Evolutionary conservation across 768 basidiomycete species (phyloP).

Genomic region (Pleurotus eryngii): DNA sequence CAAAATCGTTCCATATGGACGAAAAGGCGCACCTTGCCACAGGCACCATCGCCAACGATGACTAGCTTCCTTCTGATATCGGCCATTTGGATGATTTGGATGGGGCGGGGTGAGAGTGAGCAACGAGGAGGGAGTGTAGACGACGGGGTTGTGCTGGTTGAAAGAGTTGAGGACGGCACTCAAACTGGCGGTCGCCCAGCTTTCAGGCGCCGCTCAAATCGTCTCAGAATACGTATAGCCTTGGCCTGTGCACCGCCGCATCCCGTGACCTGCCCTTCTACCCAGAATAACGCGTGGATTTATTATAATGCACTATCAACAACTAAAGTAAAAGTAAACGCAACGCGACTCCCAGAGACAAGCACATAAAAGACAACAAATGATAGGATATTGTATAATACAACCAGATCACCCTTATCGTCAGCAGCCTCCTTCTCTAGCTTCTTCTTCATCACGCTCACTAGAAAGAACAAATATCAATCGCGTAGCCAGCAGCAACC

Average conservation of each 20-base stretch:
- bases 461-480: conserved; percentile 29
- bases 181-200: too few species aligned
- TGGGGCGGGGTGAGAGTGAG: not conserved
- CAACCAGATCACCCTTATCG: too few species aligned
- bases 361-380: too few species aligned
- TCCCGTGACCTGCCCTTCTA: too few species aligned
- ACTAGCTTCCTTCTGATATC: conserved; percentile 99
- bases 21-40: conserved; percentile 68
- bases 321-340: too few species aligned
- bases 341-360: too few species aligned
- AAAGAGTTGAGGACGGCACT: conserved; percentile 7
- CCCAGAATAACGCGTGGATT: too few species aligned
- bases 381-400: too few species aligned
- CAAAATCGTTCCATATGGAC: conserved; percentile 2
- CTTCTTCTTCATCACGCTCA: conserved; percentile 84
- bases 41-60: conserved; percentile 98
- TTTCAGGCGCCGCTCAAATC: too few species aligned
- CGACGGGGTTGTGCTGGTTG: conserved; percentile 6
- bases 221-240: too few species aligned
- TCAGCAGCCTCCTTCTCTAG: conserved; percentile 72
- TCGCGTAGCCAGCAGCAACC: not conserved
- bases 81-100: conserved; percentile 56
- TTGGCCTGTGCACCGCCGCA: too few species aligned
- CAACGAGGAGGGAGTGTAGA: not conserved
- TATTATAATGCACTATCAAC: too few species aligned